Conservation (phyloP, 2,329 filamentous ascomycete species). For the Colletotrichum sp. region DNA sequence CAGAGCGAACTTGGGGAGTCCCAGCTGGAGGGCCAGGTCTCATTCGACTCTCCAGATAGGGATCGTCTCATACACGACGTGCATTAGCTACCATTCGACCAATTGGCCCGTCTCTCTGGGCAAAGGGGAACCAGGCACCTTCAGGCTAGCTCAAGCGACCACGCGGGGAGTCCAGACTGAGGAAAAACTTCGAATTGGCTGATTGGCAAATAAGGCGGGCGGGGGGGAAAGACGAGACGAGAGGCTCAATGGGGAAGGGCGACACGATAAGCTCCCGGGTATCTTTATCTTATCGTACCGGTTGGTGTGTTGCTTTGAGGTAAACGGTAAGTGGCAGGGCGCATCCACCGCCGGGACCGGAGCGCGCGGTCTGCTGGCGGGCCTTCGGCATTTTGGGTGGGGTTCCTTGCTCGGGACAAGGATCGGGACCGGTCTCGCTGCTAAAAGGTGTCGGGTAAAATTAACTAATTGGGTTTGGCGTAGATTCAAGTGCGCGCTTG, state of each 20-base stretch:
- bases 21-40: not conserved
- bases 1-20: not conserved
- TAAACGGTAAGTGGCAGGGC: not conserved
- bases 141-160: not conserved
- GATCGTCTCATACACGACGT: not conserved
- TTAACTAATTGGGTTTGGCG: not conserved
- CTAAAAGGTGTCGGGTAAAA: not conserved
- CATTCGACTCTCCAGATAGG: not conserved
- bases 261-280: slow-evolving; percentile 19
- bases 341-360: not conserved
- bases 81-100: not conserved
- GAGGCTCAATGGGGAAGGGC: slow-evolving; percentile 2
- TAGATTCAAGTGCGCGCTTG: not conserved
- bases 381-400: not conserved
- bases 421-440: not conserved
- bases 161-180: not conserved
- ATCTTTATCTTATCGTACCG: slow-evolving; percentile 13
- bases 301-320: not conserved
- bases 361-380: not conserved
- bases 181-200: not conserved
- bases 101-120: not conserved
- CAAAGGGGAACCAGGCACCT: not conserved
- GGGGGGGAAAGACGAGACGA: slow-evolving; percentile 9
- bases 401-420: not conserved
- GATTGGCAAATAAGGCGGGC: not conserved